Evolutionary conservation across 2,329 filamentous ascomycete species (phyloP).

Genomic region (Fusarium chuoi): DNA sequence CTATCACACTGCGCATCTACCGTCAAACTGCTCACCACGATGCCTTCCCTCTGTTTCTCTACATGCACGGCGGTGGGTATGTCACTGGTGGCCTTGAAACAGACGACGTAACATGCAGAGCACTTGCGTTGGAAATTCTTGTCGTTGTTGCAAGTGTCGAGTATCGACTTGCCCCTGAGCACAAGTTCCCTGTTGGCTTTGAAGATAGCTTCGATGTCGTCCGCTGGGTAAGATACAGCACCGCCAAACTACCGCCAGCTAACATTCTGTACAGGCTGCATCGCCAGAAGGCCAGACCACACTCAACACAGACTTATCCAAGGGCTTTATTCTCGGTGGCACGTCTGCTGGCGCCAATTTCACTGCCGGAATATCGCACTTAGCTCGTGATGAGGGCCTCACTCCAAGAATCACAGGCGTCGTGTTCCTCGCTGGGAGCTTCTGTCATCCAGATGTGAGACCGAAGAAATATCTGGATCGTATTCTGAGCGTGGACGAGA

Average conservation of each 20-base stretch:
- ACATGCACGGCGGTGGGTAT: constrained; percentile 44
- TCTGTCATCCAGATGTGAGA: constrained; percentile 53
- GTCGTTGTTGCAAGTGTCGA: constrained; percentile 58
- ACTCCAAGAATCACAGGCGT: constrained; percentile 56
- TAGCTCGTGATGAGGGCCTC: constrained; percentile 51
- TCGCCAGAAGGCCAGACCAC: constrained; percentile 40
- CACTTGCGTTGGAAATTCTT: constrained; percentile 34
- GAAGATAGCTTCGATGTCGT: constrained; percentile 57
- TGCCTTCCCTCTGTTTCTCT: constrained; percentile 35
- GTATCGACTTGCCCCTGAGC: constrained; percentile 62
- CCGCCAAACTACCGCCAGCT: background rate
- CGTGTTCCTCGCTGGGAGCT: constrained; percentile 57
- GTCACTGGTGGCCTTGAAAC: constrained; percentile 43
- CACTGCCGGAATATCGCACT: constrained; percentile 56
- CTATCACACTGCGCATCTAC: constrained; percentile 39
- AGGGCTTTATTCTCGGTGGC: constrained; percentile 62
- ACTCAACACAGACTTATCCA: constrained; percentile 53
- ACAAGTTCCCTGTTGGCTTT: constrained; percentile 58
- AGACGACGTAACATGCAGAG: constrained; percentile 42
- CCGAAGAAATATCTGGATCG: constrained; percentile 51
- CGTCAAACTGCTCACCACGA: constrained; percentile 11
- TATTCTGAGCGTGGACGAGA: constrained; percentile 51
- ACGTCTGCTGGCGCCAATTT: constrained; percentile 64
- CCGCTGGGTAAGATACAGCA: constrained; percentile 35
- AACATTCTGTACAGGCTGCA: constrained; percentile 15